phyloP scores from a whole-genome alignment of 352 stramenopile species.

The Globisporangium viniferum region DNA sequence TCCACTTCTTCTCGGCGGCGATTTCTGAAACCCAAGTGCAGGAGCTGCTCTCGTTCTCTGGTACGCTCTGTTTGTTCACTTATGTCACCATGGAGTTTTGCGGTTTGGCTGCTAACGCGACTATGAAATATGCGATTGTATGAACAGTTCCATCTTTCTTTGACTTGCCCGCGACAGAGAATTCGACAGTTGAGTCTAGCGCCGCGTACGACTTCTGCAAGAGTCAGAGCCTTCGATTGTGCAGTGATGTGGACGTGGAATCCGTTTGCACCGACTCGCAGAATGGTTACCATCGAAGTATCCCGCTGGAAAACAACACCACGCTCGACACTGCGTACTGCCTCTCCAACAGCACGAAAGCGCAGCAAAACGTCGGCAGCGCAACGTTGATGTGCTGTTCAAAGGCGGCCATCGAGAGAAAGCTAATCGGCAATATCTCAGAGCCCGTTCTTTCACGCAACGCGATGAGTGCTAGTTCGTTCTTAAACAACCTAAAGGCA shows the following conservation, averaged over 20 bases:
- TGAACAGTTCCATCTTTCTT: conserved; percentile 10
- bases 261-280: conserved; percentile 24
- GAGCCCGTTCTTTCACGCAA: background rate
- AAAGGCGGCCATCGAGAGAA: background rate
- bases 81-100: background rate
- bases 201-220: conserved; percentile 24
- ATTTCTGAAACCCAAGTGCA: conserved; percentile 34
- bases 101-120: background rate
- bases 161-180: background rate
- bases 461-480: conserved; percentile 23
- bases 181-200: background rate
- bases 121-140: background rate
- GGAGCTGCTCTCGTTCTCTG: conserved; percentile 37
- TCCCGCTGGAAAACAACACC: conserved; percentile 3
- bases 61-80: conserved; percentile 17
- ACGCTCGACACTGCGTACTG: background rate
- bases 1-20: conserved; percentile 40
- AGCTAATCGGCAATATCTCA: background rate
- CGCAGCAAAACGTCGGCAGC: conserved; percentile 24
- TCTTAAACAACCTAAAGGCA: conserved; percentile 26
- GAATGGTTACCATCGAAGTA: background rate
- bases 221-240: conserved; percentile 29
- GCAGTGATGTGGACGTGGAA: conserved; percentile 37
- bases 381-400: conserved; percentile 41
- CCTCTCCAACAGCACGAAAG: conserved; percentile 6